Base-by-base conservation (phyloP, 2,329 filamentous ascomycete genomes). In the Pestalotiopsis fici region DNA sequence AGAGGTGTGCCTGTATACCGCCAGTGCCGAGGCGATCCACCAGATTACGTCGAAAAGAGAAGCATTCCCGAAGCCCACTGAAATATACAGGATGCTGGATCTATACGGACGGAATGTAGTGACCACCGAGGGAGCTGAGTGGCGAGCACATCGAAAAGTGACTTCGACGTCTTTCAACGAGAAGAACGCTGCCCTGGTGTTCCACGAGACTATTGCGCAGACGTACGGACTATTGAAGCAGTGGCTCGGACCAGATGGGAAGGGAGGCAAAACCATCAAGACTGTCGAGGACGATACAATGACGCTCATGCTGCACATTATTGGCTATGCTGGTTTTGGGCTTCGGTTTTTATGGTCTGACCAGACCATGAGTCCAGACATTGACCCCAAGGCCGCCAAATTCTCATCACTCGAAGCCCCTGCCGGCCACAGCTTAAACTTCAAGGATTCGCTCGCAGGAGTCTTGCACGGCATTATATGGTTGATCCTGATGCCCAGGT, bases 91-190 rank as follows among this genome's bases (percentile, higher is more conserved):
- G 21, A 81, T 87, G 15, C 80, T 93, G 35, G 84, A 89, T 59
- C 81, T 91, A 25, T 95, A 91, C 75, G 92, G 93, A 43, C 84
- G 88, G 66, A 95, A 93, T 75, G 85, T 95, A 1, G 79, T 95
- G 25, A 88, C 88, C 0, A 89, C 90, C 2, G 92, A 95, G 77
- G 92, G 92, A 1, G 75, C 82, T 1, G 79, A 86, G 31, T 95
- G 92, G 93, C 89, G 89, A 37, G 85, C 87, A 78, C 92, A 95
- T 76, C 87, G 92, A 69, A 93, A 92, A 78, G 86, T 90, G 56
- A 91, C 89, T 0, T 87, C 90, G 31, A 88, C 91, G 0, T 88
- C 88, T 3, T 95, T 95, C 78, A 93, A 91, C 67, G 93, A 95
- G 80, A 89, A 86, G 79, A 95, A 93, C 77, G 90, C 93, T 66